Evolutionary conservation across 2,329 filamentous ascomycete genomes (phyloP).

Genomic region (Exophiala aquamarina): DNA sequence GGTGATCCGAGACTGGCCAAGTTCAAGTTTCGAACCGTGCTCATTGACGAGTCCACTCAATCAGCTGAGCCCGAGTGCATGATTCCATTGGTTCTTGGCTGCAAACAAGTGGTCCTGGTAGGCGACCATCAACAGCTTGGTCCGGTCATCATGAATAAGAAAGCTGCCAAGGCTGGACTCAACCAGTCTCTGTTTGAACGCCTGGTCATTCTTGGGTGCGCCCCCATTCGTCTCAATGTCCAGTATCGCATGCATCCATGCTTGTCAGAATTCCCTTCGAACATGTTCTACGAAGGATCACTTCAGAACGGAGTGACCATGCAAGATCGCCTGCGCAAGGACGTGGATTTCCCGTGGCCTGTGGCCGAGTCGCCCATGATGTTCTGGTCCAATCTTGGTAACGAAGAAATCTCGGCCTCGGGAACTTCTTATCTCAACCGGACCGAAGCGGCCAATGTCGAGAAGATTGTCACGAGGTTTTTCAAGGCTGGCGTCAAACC

Average conservation of each 20-base stretch:
- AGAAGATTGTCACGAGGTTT: conserved; percentile 97
- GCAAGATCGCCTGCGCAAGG: conserved; percentile 80
- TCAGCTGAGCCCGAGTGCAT: conserved; percentile 98
- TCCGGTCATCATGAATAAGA: conserved; percentile 99
- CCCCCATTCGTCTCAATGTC: conserved; percentile 89
- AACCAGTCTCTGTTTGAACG: conserved; percentile 99
- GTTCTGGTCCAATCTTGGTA: conserved; percentile 99
- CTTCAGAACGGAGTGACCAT: conserved; percentile 95
- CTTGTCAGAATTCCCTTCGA: conserved; percentile 93
- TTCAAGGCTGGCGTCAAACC: conserved; percentile 99
- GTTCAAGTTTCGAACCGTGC: conserved; percentile 96
- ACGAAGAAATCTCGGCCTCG: conserved; percentile 96
- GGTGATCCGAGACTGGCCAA: conserved; percentile 93
- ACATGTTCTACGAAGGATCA: conserved; percentile 99
- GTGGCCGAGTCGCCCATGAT: conserved; percentile 95
- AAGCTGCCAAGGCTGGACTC: conserved; percentile 93
- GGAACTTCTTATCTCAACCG: conserved; percentile 98
- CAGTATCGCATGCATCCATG: conserved; percentile 99
- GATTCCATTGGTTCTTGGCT: conserved; percentile 94
- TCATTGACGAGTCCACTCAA: conserved; percentile 98
- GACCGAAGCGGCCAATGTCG: conserved; percentile 93
- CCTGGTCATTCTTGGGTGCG: conserved; percentile 84
- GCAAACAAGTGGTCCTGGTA: conserved; percentile 98
- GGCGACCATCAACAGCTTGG: conserved; percentile 98
- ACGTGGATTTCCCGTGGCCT: conserved; percentile 98